These are phyloP conservation scores for Cercospora zeina DNA, from an alignment of 2,329 filamentous ascomycete species.

Conservation along the genomic window DNA sequence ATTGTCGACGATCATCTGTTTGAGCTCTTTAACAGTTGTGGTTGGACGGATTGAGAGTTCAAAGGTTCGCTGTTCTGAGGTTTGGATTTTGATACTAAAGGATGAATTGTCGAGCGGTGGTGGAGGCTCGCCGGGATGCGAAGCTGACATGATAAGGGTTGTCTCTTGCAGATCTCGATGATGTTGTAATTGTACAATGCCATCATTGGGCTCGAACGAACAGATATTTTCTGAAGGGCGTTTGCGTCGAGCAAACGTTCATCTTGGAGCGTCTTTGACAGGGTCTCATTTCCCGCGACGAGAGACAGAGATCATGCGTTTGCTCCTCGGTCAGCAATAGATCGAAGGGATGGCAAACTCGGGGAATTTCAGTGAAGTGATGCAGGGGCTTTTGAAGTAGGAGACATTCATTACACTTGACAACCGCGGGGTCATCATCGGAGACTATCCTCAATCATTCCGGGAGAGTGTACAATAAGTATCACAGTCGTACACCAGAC, in stretches of 20 bases:
- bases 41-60: not conserved
- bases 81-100: not conserved
- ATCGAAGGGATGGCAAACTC: not conserved
- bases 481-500: constrained; percentile 10
- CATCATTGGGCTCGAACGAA: not conserved
- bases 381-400: not conserved
- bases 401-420: constrained; percentile 10
- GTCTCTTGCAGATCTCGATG: not conserved
- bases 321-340: not conserved
- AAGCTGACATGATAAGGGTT: not conserved
- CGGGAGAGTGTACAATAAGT: constrained; percentile 20
- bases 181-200: not conserved
- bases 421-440: constrained; percentile 4
- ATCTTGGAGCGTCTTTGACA: not conserved
- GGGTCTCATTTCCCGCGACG: not conserved
- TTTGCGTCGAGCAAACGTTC: not conserved
- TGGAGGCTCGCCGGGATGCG: constrained; percentile 4
- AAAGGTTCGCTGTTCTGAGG: constrained; percentile 5
- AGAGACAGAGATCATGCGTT: not conserved
- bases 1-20: not conserved
- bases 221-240: not conserved
- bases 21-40: constrained; percentile 6
- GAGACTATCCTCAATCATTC: constrained; percentile 14
- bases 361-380: not conserved
- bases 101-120: not conserved